Evolutionary conservation across 2,329 filamentous ascomycete species (phyloP), one percentile per base, ranked within the genome.

Genomic region (Fusarium sp.): DNA sequence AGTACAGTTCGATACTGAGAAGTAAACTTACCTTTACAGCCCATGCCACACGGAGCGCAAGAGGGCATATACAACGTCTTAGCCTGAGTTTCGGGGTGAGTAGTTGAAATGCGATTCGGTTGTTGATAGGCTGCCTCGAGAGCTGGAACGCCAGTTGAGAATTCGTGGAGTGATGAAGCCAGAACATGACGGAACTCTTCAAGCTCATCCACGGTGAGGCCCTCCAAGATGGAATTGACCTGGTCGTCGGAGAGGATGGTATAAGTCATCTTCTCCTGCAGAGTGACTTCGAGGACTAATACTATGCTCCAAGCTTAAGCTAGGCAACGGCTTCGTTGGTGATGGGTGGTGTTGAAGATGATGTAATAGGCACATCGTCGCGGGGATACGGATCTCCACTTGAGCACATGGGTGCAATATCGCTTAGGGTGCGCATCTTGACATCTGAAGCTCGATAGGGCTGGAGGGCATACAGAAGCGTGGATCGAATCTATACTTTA

Each of bases 21-120:
- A 24, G 22, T 4, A 24, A 24, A 22, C 79, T 70, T 73, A 88
- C 89, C 89, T 84, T 95, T 95, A 77, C 94, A 88, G 5, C 90
- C 92, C 71, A 93, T 91, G 31, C 89, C 90, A 9, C 84, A 81
- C 0, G 89, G 88, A 67, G 90, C 90, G 27, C 88, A 90, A 2
- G 92, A 92, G 0, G 93, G 93, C 91, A 94, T 94, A 79, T 94
- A 94, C 24, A 94, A 83, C 3, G 91, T 93, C 20, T 89, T 92
- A 34, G 87, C 85, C 45, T 86, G 86, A 18, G 87, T 88, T 0
- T 80, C 80, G 2, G 82, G 79, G 29, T 87, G 88, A 45, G 86
- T 80, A 9, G 90, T 84, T 0, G 85, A 82, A 11, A 85, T 85
- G 35, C 89, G 85, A 65, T 86, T 84, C 7, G 90, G 90, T 75